These are phyloP conservation scores for Plasmodium chabaudi DNA, from an alignment of 169 alveolate genomes.

Conservation along the genomic window DNA sequence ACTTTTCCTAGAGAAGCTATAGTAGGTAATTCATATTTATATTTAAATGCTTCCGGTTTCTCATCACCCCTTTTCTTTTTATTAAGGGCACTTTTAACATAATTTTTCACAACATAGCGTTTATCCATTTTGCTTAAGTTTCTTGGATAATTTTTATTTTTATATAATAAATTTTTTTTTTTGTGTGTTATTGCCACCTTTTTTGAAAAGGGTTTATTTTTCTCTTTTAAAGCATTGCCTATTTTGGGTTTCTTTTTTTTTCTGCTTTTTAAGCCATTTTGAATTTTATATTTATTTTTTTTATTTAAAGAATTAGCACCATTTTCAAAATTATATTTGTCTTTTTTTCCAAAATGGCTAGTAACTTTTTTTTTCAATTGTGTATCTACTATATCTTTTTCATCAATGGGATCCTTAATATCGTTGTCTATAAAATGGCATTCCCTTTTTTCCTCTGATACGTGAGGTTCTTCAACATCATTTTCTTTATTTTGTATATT, in stretches of 20 bases:
- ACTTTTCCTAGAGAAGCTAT: constrained; percentile 74
- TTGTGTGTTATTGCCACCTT: not conserved
- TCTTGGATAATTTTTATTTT: constrained; percentile 7
- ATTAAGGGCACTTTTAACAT: not conserved
- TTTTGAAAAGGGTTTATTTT: too few species aligned
- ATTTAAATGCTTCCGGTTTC: constrained; percentile 7
- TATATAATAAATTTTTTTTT: constrained; percentile 3
- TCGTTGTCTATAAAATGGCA: not conserved
- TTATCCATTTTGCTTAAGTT: constrained; percentile 10
- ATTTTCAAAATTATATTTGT: not conserved
- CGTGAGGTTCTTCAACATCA: not conserved
- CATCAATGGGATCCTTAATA: not conserved
- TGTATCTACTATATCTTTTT: not conserved
- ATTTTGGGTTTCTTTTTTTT: constrained; percentile 4
- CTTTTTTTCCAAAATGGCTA: not conserved
- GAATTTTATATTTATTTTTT: not conserved
- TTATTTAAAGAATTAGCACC: constrained; percentile 7
- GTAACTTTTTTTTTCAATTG: constrained; percentile 30
- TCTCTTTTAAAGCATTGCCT: constrained; percentile 10
- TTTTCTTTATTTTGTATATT: not conserved
- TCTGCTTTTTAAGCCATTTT: constrained; percentile 6
- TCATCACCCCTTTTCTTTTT: constrained; percentile 11
- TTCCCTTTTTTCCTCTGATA: not conserved
- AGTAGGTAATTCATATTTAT: constrained; percentile 72
- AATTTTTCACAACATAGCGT: not conserved